phyloP scores from a whole-genome alignment of 139 green algal species.

The Tetraselmis chui region DNA sequence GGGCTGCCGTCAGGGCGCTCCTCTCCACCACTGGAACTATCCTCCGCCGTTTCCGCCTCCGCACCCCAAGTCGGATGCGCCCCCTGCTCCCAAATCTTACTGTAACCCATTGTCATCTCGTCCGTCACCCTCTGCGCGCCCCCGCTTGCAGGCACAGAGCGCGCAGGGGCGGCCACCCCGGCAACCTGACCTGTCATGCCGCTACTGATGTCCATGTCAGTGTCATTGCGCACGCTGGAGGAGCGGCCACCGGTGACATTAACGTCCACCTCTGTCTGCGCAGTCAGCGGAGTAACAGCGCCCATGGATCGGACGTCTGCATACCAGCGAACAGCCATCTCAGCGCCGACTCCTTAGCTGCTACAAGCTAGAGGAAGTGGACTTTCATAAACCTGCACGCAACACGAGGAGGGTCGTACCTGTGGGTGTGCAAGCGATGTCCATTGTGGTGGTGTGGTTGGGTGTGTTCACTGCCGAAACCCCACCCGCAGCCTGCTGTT shows the following conservation, averaged over 20 bases:
- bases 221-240: neutral
- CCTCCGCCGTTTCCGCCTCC: neutral
- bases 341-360: too few species aligned
- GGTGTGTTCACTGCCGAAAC: neutral
- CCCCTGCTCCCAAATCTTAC: neutral
- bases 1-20: neutral
- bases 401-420: neutral
- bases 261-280: neutral
- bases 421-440: neutral
- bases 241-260: neutral
- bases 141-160: neutral
- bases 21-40: neutral
- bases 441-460: neutral
- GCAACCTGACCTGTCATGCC: neutral
- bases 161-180: too few species aligned
- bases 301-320: neutral
- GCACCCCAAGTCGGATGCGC: neutral
- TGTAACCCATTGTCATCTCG: neutral
- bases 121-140: neutral
- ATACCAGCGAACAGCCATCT: too few species aligned
- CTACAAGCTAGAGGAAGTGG: too few species aligned
- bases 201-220: neutral
- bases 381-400: too few species aligned
- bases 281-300: neutral
- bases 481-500: neutral